Percentiles rank a stretch among this genome's conserved stretches.
Conservation (phyloP, 2,329 filamentous ascomycete species). For the Fusarium verrucosum region DNA sequence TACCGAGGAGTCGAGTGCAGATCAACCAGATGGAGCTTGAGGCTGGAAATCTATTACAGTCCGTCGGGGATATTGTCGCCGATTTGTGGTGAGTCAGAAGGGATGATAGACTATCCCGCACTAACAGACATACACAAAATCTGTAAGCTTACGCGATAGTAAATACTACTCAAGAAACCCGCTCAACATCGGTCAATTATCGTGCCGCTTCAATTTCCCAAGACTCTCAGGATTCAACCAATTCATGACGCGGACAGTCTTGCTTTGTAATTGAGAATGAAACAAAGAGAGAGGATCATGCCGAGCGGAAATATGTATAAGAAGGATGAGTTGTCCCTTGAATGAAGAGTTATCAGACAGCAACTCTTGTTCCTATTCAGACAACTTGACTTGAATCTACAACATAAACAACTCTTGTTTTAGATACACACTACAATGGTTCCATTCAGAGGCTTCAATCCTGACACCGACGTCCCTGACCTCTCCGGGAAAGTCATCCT, state of each 20-base stretch:
- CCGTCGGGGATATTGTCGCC: conserved; percentile 9
- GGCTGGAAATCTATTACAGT: background rate
- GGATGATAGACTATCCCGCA: conserved; percentile 19
- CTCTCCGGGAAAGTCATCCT: conserved; percentile 60
- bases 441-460: conserved; percentile 42
- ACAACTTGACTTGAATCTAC: no score
- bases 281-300: background rate
- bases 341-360: background rate
- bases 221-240: background rate
- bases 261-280: conserved; percentile 9
- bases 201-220: conserved; percentile 20
- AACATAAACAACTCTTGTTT: background rate
- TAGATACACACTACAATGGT: conserved; percentile 18
- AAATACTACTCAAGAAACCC: background rate
- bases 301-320: background rate
- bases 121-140: background rate
- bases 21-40: no score
- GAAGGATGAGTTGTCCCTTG: background rate
- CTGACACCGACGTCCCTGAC: conserved; percentile 55
- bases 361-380: background rate
- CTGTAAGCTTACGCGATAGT: background rate
- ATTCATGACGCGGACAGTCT: conserved; percentile 5
- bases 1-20: background rate
- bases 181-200: conserved; percentile 16
- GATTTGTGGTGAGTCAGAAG: background rate